Percentiles rank a stretch among this genome's conserved stretches.
phyloP scores from a whole-genome alignment of 2,329 filamentous ascomycete genomes.

The Talaromyces atroroseus region DNA sequence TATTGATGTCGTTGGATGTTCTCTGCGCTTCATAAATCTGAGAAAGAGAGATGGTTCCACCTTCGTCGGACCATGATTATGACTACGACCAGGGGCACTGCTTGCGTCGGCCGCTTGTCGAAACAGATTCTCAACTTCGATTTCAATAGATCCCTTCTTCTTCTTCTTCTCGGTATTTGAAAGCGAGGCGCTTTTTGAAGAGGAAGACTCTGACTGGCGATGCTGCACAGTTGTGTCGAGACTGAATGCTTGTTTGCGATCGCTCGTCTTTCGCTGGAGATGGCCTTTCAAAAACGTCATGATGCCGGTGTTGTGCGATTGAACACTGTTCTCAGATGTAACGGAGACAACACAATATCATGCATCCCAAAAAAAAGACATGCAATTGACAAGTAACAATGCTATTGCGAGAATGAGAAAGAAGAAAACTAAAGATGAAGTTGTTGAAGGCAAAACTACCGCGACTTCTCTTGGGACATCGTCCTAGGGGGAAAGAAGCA shows the following conservation, averaged over 20 bases:
- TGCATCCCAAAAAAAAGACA: slow-evolving; percentile 34
- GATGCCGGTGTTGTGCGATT: slow-evolving; percentile 11
- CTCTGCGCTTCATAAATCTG: slow-evolving; percentile 5
- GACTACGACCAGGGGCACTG: background rate
- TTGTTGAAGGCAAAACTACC: background rate
- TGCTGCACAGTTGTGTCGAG: background rate
- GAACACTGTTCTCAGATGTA: slow-evolving; percentile 36
- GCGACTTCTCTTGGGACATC: background rate
- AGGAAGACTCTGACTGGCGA: slow-evolving; percentile 1
- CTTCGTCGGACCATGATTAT: background rate
- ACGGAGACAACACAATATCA: slow-evolving; percentile 60
- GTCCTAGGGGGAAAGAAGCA: background rate
- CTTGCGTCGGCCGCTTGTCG: slow-evolving; percentile 3
- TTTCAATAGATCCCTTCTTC: background rate
- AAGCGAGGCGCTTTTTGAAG: background rate
- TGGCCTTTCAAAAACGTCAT: slow-evolving; percentile 11
- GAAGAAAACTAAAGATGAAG: slow-evolving; percentile 16
- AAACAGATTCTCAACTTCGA: slow-evolving; percentile 7
- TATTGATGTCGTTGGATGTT: background rate
- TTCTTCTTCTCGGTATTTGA: background rate
- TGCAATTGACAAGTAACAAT: slow-evolving; percentile 20
- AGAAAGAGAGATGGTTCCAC: slow-evolving; percentile 1
- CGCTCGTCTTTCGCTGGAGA: slow-evolving; percentile 6
- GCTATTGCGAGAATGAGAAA: slow-evolving; percentile 17
- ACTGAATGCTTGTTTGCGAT: background rate